Evolutionary conservation across 306 rosid genomes (phyloP), one percentile per base, ranked within the genome.

Genomic region (Notholithocarpus densiflorus): DNA sequence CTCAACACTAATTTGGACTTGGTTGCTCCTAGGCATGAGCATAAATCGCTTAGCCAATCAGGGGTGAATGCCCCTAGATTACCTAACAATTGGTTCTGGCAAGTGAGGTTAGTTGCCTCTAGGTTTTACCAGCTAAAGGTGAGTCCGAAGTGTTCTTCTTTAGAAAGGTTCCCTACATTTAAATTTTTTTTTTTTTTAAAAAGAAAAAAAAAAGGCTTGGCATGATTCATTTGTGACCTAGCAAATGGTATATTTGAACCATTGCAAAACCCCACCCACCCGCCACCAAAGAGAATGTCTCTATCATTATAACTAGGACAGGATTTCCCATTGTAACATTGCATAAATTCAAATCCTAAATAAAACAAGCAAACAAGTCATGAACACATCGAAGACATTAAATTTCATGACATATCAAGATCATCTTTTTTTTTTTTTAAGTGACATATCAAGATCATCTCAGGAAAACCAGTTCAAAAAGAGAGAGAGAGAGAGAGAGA

Each of bases 401-500:
- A 59, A 13, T 59, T 12, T 59, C 66, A 59, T 11, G 31, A 59
- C 65, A 19, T 23, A 59, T 59, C 17, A 59, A 59, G 24, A 2
- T n/a, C 26, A 34, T 34, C 43, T 34, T 34, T 34, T 34, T 34
- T 34, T 34, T 34, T 5, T 34, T 34, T 34, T 31, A 32, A 34
- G 40, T 21, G 29, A 59, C 18, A 19, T 59, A 59, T 59, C 29
- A 59, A 59, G 12, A 20, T 20, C 12, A 48, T 3, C 53, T 48
- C 55, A 62, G 56, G 56, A 37, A 37, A 32, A 77, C 52, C 43
- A 80, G 48, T 75, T 72, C 75, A 75, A 27, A 66, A 24, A 71
- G 75, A 14, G 51, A 68, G 34, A 73, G 57, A 79, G 72, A 34
- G 40, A 65, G 74, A 26, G 80, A 65, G 34, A 80, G 20, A 64